phyloP scores from a whole-genome alignment of 192 early-diverging fungal genomes.

The Polychytrium aggregatum region DNA sequence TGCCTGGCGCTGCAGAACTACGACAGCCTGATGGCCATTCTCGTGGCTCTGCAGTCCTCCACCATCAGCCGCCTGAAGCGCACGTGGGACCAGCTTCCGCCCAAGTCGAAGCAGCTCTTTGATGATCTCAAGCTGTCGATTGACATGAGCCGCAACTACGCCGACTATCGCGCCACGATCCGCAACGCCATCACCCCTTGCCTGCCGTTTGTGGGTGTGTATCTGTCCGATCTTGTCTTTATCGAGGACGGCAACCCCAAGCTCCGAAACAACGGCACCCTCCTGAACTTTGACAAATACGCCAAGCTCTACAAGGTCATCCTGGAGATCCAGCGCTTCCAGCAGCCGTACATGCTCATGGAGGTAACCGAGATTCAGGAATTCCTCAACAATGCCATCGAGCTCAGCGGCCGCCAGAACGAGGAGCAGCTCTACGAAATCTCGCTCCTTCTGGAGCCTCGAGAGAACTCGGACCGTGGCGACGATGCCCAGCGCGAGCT shows the following conservation, averaged over 20 bases:
- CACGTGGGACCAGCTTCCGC: constrained; percentile 35
- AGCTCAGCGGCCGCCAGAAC: constrained; percentile 3
- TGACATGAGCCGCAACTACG: constrained; percentile 28
- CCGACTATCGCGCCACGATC: constrained; percentile 25
- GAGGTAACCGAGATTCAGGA: constrained; percentile 26
- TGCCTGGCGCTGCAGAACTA: constrained; percentile 30
- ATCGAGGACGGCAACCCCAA: constrained; percentile 42
- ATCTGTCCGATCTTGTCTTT: constrained; percentile 40
- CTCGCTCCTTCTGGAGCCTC: constrained; percentile 18
- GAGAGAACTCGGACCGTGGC: constrained; percentile 5
- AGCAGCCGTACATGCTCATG: constrained; percentile 46
- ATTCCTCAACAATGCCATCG: constrained; percentile 11
- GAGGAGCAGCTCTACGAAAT: constrained; percentile 24
- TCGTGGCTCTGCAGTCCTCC: constrained; percentile 32
- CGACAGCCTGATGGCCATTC: constrained; percentile 33
- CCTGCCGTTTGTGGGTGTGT: constrained; percentile 41
- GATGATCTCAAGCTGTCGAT: constrained; percentile 16
- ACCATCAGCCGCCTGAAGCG: constrained; percentile 33
- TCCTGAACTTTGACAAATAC: constrained; percentile 80
- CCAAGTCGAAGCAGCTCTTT: constrained; percentile 18
- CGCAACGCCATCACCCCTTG: constrained; percentile 15
- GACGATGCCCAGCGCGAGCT: constrained; percentile 20
- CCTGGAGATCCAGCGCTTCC: constrained; percentile 63
- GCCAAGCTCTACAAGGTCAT: constrained; percentile 49
- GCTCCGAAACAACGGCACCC: constrained; percentile 15